Evolutionary conservation across 306 rosid genomes (phyloP), one percentile per base, ranked within the genome.

Genomic region (Cicer cuneatum): DNA sequence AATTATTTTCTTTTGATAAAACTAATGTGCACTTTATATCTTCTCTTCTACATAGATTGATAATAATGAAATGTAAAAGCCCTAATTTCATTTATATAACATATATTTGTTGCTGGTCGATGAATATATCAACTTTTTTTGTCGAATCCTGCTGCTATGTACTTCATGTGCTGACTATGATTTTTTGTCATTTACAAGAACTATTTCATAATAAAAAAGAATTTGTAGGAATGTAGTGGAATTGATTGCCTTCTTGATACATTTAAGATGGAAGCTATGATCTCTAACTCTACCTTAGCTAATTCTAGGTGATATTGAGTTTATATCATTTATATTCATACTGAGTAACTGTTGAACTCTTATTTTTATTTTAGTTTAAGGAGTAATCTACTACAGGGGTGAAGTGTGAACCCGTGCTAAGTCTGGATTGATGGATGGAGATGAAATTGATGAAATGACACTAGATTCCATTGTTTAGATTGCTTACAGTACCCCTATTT

Each of bases 31-130:
- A 18, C 13, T 64, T 9, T 41, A n/a, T 47, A 19, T 65, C 18
- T 63, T 18, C 61, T 4, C n/a, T 54, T 13, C 54, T 53, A n/a
- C 47, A 18, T 43, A 11, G 41, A 12, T 49, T 21, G 29, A 72
- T 66, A 7, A 49, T 38, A 67, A 4, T 33, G 47, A 74, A 60
- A 7, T 38, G 69, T 10, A 57, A 57, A 68, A 58, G 29, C 19
- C 72, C n/a, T 66, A 46, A 40, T 66, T 45, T 66, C 14, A 11
- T 51, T 49, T 63, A 14, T 19, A 24, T 57, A 66, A 57, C n/a
- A 66, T 46, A 3, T 54, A 19, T 45, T 68, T 74, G 45, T 45
- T 39, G 13, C 24, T 74, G 76, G 42, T 49, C 5, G 64, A 67
- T 60, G 5, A 72, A 46, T 37, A 29, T 18, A 35, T 80, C 40